Conservation (phyloP, 1,139 yeast genomes). For the Yamadazyma diddensiae region DNA sequence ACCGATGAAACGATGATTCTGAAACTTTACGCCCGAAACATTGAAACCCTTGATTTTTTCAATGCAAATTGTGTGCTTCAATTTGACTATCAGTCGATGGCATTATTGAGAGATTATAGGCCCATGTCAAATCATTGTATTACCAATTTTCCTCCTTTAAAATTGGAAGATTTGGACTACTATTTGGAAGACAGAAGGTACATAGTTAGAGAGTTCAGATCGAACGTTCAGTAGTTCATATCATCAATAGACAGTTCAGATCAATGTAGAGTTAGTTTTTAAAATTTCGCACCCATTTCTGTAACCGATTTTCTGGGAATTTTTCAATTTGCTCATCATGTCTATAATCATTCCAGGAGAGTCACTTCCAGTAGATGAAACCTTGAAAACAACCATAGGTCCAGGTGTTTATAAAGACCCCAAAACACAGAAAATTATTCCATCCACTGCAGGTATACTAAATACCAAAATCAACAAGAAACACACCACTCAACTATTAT, state of each 20-base stretch:
- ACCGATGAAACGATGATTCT: slow-evolving; percentile 23
- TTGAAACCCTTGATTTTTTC: slow-evolving; percentile 28
- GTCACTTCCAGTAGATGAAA: slow-evolving; percentile 21
- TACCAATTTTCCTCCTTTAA: slow-evolving; percentile 7
- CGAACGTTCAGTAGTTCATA: slow-evolving; percentile 1
- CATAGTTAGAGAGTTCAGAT: slow-evolving; percentile 8
- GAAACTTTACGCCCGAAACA: slow-evolving; percentile 25
- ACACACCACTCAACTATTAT: slow-evolving; percentile 30
- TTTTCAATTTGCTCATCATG: neutral
- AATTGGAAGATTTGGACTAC: slow-evolving; percentile 10
- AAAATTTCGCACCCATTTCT: slow-evolving; percentile 1
- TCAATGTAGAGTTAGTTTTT: no score
- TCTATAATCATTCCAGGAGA: slow-evolving; percentile 35
- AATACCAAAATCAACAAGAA: slow-evolving; percentile 27
- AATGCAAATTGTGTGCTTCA: slow-evolving; percentile 20
- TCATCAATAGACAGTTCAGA: no score
- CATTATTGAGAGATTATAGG: slow-evolving; percentile 28
- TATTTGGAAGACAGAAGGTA: slow-evolving; percentile 12
- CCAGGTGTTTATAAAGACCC: slow-evolving; percentile 46
- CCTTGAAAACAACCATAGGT: slow-evolving; percentile 33
- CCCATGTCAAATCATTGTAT: slow-evolving; percentile 14
- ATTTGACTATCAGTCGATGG: slow-evolving; percentile 24
- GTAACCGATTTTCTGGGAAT: neutral
- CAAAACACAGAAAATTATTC: slow-evolving; percentile 31
- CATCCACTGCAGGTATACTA: slow-evolving; percentile 38